Evolutionary conservation across 2,329 filamentous ascomycete genomes (phyloP), one percentile per base, ranked within the genome.

Genomic region (Cucurbitaria berberidis): DNA sequence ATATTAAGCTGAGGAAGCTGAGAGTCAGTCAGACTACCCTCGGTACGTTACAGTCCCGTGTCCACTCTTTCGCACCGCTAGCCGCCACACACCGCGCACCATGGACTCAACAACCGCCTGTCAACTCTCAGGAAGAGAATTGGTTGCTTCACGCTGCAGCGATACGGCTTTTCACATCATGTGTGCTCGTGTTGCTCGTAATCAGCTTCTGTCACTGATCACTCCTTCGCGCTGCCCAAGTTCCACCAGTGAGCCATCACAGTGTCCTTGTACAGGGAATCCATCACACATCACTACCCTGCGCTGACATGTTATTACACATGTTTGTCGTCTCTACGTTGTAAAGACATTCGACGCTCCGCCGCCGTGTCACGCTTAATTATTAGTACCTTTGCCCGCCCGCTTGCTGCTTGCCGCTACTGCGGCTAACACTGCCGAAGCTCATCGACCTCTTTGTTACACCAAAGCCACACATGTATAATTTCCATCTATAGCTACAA

Each of bases 1-100:
- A 59, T 53, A 68, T 66, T 63, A 60, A 67, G 63, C 43, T 34
- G 47, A 42, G 44, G 45, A 60, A 67, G 63, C 43, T 34, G 47
- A 42, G 5, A 26, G 24, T 9, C 45, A 39, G 54, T 40, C 51
- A 57, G 39, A 45, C 55, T 63, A 16, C 36, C 58, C 50, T 59
- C 57, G 58, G 58, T 46, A 59, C 55, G 52, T 60, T 62, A 53
- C 62, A 62, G 40, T 34, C 44, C 49, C 45, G 36, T 45, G 45
- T 51, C 42, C 47, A 46, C n/a, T 24, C 15, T 24, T 51, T n/a
- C n/a, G 38, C 48, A 3, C 40, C 26, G 22, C 40, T 24, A 29
- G 24, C 40, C 40, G 40, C 40, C 40, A 42, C 22, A 41, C 18
- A 16, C 39, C 27, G 22, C n/a, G 22, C 26, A 42, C 40, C 40